Evolutionary conservation across 345 rosid genomes (phyloP).

Genomic region (Eucalyptus marginata): DNA sequence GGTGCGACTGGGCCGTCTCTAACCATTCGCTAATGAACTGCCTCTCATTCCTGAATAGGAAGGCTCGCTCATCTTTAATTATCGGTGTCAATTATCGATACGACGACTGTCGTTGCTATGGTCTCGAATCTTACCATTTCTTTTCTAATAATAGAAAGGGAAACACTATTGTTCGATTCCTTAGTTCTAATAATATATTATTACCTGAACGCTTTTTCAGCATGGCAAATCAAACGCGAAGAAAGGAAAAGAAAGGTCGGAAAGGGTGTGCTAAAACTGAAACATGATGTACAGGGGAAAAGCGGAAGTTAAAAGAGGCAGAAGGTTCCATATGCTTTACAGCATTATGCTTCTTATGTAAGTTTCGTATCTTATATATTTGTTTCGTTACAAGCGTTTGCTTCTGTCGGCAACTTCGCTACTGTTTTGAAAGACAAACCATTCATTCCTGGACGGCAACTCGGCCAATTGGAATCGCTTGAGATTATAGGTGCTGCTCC

Average conservation of each 20-base stretch:
- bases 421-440: not conserved
- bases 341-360: not conserved
- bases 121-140: not conserved
- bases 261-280: not conserved
- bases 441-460: not conserved
- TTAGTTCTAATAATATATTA: not conserved
- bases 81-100: not conserved
- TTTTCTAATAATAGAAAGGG: not conserved
- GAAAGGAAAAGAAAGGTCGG: not conserved
- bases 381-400: not conserved
- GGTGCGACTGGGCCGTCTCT: not conserved
- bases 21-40: not conserved
- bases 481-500: not conserved
- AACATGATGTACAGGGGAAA: not conserved
- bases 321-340: not conserved
- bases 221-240: not conserved
- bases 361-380: not conserved
- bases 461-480: not conserved
- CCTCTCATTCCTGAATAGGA: not conserved
- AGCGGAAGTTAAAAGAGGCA: not conserved
- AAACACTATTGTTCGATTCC: not conserved
- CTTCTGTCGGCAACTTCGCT: not conserved
- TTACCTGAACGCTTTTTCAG: not conserved
- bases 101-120: not conserved
- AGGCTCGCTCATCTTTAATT: not conserved